These are phyloP conservation scores for Ceratocystis variospora DNA, from an alignment of 2,329 filamentous ascomycete genomes.

Conservation along the genomic window DNA sequence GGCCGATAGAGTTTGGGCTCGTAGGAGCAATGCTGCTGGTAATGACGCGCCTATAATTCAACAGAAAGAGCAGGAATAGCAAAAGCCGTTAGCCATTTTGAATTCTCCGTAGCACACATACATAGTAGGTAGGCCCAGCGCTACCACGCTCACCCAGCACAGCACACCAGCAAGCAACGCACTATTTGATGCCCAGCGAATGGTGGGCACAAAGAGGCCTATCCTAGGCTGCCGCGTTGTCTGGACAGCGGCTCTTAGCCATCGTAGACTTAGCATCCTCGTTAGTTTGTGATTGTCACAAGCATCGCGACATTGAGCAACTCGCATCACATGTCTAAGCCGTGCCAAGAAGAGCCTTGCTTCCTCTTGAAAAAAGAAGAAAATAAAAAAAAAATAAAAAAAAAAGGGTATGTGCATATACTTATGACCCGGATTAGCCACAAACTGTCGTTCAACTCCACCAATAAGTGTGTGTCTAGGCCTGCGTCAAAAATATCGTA, in stretches of 20 bases:
- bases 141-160: neutral
- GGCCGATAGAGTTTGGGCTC: constrained; percentile 42
- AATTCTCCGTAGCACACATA: neutral
- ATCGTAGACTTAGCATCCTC: constrained; percentile 3
- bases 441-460: neutral
- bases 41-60: constrained; percentile 7
- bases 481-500: neutral
- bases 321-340: neutral
- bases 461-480: neutral
- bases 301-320: neutral
- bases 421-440: constrained; percentile 1
- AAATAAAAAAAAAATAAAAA: too few species aligned
- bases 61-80: neutral
- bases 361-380: neutral
- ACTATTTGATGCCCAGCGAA: constrained; percentile 7
- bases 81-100: neutral
- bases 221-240: neutral
- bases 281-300: neutral
- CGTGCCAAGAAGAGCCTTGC: neutral
- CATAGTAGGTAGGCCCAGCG: neutral
- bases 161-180: neutral
- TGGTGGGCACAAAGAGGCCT: neutral
- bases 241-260: neutral
- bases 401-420: neutral
- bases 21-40: constrained; percentile 43